Percentiles rank a stretch among this genome's conserved stretches.
phyloP scores from a whole-genome alignment of 257 asterid genomes.

The Knoxia roxburghii region DNA sequence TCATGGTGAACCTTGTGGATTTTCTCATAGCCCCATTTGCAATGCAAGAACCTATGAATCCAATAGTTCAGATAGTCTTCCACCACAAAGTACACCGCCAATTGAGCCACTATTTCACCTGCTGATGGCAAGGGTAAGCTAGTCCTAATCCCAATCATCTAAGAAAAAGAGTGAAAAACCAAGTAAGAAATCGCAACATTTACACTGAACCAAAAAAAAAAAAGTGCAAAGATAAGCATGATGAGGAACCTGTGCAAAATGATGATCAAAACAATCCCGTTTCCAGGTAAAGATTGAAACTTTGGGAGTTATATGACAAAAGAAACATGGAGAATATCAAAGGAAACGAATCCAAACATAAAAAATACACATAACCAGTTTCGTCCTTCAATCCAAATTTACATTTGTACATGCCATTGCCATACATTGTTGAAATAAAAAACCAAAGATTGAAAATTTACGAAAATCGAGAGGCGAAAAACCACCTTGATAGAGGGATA shows the following conservation, averaged over 20 bases:
- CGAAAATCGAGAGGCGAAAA: slow-evolving; percentile 6
- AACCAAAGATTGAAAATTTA: neutral
- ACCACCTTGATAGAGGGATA: slow-evolving; percentile 71
- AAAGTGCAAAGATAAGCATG: no score
- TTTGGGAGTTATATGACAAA: slow-evolving; percentile 7
- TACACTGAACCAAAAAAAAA: neutral
- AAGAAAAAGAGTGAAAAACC: neutral
- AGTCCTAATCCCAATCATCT: slow-evolving; percentile 84
- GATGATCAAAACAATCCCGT: no score
- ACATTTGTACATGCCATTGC: neutral
- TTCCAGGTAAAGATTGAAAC: neutral
- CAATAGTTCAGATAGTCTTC: slow-evolving; percentile 95
- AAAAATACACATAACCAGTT: neutral
- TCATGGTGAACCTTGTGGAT: slow-evolving; percentile 97
- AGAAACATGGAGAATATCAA: slow-evolving; percentile 13
- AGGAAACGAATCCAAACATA: neutral
- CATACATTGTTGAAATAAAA: slow-evolving; percentile 1
- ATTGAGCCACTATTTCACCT: slow-evolving; percentile 66
- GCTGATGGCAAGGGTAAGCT: slow-evolving; percentile 88
- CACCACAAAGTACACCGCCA: slow-evolving; percentile 68
- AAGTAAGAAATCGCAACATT: slow-evolving; percentile 2
- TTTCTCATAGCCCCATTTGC: slow-evolving; percentile 95
- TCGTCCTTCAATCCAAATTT: neutral
- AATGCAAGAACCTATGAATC: slow-evolving; percentile 87
- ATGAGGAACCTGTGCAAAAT: neutral